Percentiles rank a stretch among this genome's conserved stretches.
These are phyloP conservation scores for Penicillium atrosanguineum DNA, from an alignment of 495 filamentous ascomycete genomes.

Conservation along the genomic window DNA sequence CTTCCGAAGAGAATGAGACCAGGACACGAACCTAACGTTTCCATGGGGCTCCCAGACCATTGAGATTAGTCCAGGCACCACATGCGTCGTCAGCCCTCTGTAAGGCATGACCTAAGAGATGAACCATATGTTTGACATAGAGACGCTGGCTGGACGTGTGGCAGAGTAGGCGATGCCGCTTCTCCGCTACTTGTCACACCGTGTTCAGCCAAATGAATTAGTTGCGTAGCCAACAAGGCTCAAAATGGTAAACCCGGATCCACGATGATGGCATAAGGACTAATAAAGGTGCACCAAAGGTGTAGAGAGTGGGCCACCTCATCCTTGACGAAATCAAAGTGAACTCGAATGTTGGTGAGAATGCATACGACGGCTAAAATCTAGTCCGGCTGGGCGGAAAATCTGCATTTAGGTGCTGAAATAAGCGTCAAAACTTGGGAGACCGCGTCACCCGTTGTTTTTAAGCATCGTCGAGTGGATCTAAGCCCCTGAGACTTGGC, in stretches of 20 bases:
- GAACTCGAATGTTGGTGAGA: not conserved
- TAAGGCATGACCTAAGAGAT: not conserved
- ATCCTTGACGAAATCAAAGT: slow-evolving; percentile 2
- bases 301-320: not conserved
- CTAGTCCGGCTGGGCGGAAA: slow-evolving; percentile 6
- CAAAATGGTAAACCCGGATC: not conserved
- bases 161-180: not conserved
- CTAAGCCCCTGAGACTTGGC: too few species aligned
- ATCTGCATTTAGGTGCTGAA: slow-evolving; percentile 7
- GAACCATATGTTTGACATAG: slow-evolving; percentile 8
- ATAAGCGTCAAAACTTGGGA: not conserved
- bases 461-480: not conserved
- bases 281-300: not conserved
- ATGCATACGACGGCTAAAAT: slow-evolving; percentile 13
- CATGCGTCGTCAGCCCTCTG: slow-evolving; percentile 5
- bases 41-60: not conserved
- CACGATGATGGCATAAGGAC: not conserved
- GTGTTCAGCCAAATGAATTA: slow-evolving; percentile 3
- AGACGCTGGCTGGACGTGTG: not conserved
- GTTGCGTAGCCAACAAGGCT: not conserved
- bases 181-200: not conserved
- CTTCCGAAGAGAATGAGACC: slow-evolving; percentile 9
- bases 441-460: not conserved
- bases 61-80: not conserved
- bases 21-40: slow-evolving; percentile 7